Base-by-base conservation (phyloP, 2,329 filamentous ascomycete genomes). In the Mariannaea sp. region DNA sequence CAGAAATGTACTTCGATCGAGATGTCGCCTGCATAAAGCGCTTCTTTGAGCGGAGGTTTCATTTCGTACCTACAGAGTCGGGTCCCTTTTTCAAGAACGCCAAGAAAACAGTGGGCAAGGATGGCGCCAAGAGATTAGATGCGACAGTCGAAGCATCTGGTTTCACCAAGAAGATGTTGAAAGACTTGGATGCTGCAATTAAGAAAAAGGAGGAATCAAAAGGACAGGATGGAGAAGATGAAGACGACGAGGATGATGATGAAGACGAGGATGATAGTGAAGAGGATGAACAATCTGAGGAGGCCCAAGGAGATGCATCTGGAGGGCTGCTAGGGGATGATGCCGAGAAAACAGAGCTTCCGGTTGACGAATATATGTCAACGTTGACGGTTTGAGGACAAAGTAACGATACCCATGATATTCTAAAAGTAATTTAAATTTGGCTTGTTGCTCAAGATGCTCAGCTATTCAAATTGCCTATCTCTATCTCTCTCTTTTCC, bases 1-100 rank as follows among this genome's bases (percentile, higher is more conserved):
- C 94, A 14, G 89, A 96, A 69, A 95, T 92, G 83, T 97, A 99
- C 74, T 99, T 99, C 71, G 90, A 97, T 70, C 87, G 94, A 59
- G 94, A 99, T 65, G 92, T 99, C 12, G 86, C 90, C 58, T 99
- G 95, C 73, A 88, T 99, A 66, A 97, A 97, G 75, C 85, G 89
- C 26, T 99, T 96, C 72, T 99, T 99, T 69, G 81, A 90, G 68
- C 82, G 92, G 17, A 85, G 91, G 24, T 99, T 96, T 72, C 87
- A 91, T 62, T 99, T 97, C 69, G 85, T 85, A 3, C 88, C 86
- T 69, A 88, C 92, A 32, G 84, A 88, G 57, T 84, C 87, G 0
- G 95, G 94, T 0, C 95, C 94, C 0, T 90, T 89, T 71, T 97
- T 92, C 74, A 84, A 85, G 43, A 88, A 96, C 57, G 90, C 91